These are phyloP conservation scores for Russula olivacea DNA, from an alignment of 768 basidiomycete genomes.

Conservation along the genomic window DNA sequence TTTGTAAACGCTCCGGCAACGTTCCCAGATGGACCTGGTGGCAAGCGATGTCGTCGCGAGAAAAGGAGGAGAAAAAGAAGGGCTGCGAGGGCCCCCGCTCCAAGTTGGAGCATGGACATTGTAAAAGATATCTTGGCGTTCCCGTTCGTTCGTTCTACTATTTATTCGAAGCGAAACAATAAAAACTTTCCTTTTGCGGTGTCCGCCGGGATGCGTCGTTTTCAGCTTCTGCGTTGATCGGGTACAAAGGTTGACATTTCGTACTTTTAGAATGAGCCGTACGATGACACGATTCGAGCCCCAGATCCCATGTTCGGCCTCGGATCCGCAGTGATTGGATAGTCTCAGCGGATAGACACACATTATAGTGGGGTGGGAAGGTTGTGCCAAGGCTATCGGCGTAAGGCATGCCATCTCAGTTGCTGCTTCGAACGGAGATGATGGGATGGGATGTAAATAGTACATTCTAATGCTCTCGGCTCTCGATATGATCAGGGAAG, in stretches of 20 bases:
- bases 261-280: not conserved
- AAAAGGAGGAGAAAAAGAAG: not conserved
- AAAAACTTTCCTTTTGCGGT: not conserved
- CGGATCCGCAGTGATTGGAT: not conserved
- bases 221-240: not conserved
- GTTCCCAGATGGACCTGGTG: constrained; percentile 12
- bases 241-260: not conserved
- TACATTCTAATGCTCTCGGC: no score
- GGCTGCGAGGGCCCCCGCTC: not conserved
- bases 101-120: not conserved
- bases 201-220: not conserved
- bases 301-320: not conserved
- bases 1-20: constrained; percentile 4
- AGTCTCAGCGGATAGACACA: not conserved
- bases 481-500: not conserved
- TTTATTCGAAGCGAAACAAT: not conserved
- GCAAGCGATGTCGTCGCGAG: constrained; percentile 2
- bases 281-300: not conserved
- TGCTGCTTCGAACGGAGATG: no score
- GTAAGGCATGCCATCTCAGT: not conserved
- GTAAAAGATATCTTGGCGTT: not conserved
- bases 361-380: not conserved
- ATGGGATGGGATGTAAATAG: no score
- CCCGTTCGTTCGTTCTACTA: not conserved
- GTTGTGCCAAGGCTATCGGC: not conserved